Evolutionary conservation across 192 early-diverging fungal genomes (phyloP).

Genomic region (Coemansia reversa): DNA sequence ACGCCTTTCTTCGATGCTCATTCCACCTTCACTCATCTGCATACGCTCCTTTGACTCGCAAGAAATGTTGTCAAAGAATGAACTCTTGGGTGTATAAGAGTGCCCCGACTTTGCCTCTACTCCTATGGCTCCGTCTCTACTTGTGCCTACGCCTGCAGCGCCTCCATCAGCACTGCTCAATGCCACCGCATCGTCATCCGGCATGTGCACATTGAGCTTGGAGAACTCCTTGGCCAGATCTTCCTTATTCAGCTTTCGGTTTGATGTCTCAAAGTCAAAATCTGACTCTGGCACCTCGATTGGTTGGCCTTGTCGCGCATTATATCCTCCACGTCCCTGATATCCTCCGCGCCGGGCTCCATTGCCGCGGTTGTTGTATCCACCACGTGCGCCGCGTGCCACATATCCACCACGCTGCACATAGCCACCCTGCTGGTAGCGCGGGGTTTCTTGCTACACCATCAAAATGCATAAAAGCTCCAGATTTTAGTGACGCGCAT

Average conservation of each 20-base stretch:
- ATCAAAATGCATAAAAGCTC: background rate
- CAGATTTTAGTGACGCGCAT: background rate
- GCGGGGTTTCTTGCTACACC: slow-evolving; percentile 20
- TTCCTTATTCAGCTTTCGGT: slow-evolving; percentile 91
- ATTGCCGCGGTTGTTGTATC: slow-evolving; percentile 29
- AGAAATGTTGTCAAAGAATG: slow-evolving; percentile 98
- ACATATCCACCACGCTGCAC: slow-evolving; percentile 24
- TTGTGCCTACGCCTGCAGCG: background rate
- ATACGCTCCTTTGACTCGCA: slow-evolving; percentile 89
- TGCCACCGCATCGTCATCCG: slow-evolving; percentile 11
- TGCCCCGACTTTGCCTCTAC: slow-evolving; percentile 41
- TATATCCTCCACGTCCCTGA: slow-evolving; percentile 46
- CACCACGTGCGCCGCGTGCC: slow-evolving; percentile 20
- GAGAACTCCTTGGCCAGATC: slow-evolving; percentile 76
- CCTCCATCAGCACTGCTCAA: background rate
- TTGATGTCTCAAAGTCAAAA: slow-evolving; percentile 95
- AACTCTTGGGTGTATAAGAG: slow-evolving; percentile 73
- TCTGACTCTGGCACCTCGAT: slow-evolving; percentile 74
- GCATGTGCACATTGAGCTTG: slow-evolving; percentile 50
- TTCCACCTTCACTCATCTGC: slow-evolving; percentile 54
- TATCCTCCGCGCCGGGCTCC: slow-evolving; percentile 32
- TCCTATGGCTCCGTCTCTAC: background rate
- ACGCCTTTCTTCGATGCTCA: slow-evolving; percentile 66
- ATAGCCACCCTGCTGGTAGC: slow-evolving; percentile 38
- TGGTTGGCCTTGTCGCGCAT: slow-evolving; percentile 32